Evolutionary conservation across 2,329 filamentous ascomycete genomes (phyloP), one percentile per base, ranked within the genome.

Genomic region (Exophiala sideris): DNA sequence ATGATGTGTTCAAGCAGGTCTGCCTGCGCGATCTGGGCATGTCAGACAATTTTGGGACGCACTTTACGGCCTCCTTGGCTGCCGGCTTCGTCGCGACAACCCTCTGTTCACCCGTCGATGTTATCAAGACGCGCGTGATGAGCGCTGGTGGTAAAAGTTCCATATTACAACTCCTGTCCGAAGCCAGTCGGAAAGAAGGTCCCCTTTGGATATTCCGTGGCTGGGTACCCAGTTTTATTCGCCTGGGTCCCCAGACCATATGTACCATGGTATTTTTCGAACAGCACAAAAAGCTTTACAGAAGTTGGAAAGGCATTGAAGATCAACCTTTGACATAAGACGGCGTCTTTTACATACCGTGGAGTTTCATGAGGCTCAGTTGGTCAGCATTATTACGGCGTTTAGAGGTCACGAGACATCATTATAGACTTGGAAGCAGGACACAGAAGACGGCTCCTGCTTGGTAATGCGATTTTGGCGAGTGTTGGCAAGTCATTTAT

Each of bases 121-220:
- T 86, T 40, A 80, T 86, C 70, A 86, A 86, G 70, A 86, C 83
- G 5, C 73, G 82, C 8, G 76, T 86, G 42, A 86, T 86, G 83
- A 81, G 75, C 56, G 79, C 82, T 1, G 73, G 68, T 2, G 65
- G 66, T 34, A 75, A 65, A 67, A 67, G 71, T 34, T 70, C 70
- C 35, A 68, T 85, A 3, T 58, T 76, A 3, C 68, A 69, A 35
- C 66, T 84, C 32, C 64, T 86, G 45, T 71, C 73, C 18, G 75
- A 81, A 16, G 81, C 83, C 33, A 79, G 74, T 52, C 72, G 72
- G 47, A 73, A 76, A 46, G 83, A 86, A 66, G 84, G 84, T 9
- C 68, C 82, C 33, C 70, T 74, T 4, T 86, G 83, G 83, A 81
- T 83, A 72, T 86, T 85, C 72, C 78, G 81, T 61, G 83, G 83